Conservation (phyloP, 768 basidiomycete genomes). For the Udeniomyces megalosporus region DNA sequence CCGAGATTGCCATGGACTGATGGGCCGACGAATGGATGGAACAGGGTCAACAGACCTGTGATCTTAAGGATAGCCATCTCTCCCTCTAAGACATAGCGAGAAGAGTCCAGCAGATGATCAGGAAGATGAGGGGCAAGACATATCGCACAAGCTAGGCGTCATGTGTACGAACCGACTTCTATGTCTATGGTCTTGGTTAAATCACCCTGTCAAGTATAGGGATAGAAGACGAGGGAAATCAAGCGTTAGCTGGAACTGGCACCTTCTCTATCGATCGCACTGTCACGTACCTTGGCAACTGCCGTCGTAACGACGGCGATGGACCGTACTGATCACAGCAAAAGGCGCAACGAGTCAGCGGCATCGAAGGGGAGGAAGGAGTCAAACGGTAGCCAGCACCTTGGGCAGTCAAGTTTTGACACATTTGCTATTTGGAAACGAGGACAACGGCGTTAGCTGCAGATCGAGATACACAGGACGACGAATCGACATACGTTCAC, state of each 20-base stretch:
- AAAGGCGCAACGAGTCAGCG: no score
- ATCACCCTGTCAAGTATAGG: conserved; percentile 28
- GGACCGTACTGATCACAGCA: conserved; percentile 40
- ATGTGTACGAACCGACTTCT: no score
- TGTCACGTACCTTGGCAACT: conserved; percentile 27
- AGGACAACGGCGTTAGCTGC: no score
- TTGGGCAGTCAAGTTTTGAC: conserved; percentile 59
- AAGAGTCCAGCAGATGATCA: no score
- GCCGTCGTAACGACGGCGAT: conserved; percentile 76
- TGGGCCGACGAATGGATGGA: neutral
- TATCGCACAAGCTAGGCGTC: no score
- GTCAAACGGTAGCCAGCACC: no score
- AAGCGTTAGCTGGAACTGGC: neutral
- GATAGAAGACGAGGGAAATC: neutral
- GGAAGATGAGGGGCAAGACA: no score
- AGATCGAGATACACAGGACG: no score
- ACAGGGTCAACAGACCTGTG: conserved; percentile 5
- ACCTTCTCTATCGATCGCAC: neutral
- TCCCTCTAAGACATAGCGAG: no score
- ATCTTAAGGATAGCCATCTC: conserved; percentile 48
- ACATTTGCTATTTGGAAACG: conserved; percentile 39
- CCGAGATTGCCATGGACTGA: no score
- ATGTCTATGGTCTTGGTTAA: conserved; percentile 54
- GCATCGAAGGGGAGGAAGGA: no score
- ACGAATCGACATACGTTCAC: no score